phyloP scores from a whole-genome alignment of 1,284 basidiomycete genomes.

The Ustilago loliicola region DNA sequence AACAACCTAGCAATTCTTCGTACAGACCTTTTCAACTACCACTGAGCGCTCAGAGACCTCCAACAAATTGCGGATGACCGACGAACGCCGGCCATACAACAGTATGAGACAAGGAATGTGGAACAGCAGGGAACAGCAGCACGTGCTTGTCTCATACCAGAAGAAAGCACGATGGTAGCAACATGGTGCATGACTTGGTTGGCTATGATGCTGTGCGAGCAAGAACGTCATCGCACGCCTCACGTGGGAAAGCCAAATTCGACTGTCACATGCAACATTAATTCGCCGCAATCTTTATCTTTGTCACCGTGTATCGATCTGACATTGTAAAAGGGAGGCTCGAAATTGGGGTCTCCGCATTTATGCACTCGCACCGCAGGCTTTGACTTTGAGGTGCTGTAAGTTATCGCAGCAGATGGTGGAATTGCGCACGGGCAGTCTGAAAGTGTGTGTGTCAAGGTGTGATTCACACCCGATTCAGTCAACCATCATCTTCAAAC shows the following conservation, averaged over 20 bases:
- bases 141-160: not conserved
- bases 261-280: constrained; percentile 3
- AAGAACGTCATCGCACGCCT: constrained; percentile 1
- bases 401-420: not conserved
- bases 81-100: no score
- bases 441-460: not conserved
- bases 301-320: not conserved
- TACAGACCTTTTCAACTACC: no score
- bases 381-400: no score
- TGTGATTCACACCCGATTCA: constrained; percentile 8
- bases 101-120: no score
- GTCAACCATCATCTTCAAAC: constrained; percentile 4
- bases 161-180: not conserved
- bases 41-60: no score
- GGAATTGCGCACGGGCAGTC: not conserved
- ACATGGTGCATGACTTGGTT: not conserved
- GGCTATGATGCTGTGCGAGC: not conserved
- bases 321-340: not conserved
- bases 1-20: no score
- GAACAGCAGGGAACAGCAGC: not conserved
- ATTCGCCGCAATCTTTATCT: no score
- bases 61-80: no score
- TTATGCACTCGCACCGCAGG: not conserved
- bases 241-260: not conserved
- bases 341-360: constrained; percentile 5